Percentiles rank a stretch among this genome's conserved stretches.
Conservation (phyloP, 306 rosid genomes). For the Begonia loranthoides region DNA sequence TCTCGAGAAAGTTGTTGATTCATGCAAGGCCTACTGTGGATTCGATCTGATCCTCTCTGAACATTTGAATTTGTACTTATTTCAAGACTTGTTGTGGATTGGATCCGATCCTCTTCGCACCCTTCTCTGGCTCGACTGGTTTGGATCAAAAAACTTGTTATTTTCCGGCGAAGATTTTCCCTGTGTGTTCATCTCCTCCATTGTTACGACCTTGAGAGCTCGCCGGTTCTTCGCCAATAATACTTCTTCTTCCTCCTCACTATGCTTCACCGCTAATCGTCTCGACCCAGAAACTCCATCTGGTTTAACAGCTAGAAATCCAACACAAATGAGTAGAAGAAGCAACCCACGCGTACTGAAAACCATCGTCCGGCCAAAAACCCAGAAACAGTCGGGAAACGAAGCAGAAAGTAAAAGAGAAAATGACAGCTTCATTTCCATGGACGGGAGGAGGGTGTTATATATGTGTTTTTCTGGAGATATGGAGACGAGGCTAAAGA, state of each 20-base stretch:
- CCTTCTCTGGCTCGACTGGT: constrained; percentile 64
- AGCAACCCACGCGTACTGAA: constrained; percentile 25
- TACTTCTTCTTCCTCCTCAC: constrained; percentile 15
- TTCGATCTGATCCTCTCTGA: no score
- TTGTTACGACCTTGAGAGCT: constrained; percentile 16
- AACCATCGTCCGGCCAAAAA: constrained; percentile 32
- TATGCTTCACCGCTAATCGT: no score
- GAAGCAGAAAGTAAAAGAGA: no score
- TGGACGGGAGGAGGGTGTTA: constrained; percentile 28
- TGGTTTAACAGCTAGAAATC: constrained; percentile 39
- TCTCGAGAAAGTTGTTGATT: no score
- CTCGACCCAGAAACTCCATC: background rate
- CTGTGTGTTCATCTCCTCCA: constrained; percentile 27
- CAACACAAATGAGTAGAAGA: constrained; percentile 44
- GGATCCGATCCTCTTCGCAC: constrained; percentile 91
- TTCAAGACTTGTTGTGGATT: constrained; percentile 68
- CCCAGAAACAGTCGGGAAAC: no score
- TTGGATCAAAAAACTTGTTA: constrained; percentile 39
- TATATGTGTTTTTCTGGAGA: constrained; percentile 34
- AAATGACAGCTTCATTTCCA: constrained; percentile 32
- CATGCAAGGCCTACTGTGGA: no score
- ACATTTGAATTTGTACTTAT: background rate
- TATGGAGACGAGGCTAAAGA: constrained; percentile 10
- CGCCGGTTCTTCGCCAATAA: constrained; percentile 25
- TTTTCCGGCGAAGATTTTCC: constrained; percentile 26